Percentiles rank a stretch among this genome's conserved stretches.
phyloP scores from a whole-genome alignment of 768 basidiomycete species.

The Mycena chlorophos region DNA sequence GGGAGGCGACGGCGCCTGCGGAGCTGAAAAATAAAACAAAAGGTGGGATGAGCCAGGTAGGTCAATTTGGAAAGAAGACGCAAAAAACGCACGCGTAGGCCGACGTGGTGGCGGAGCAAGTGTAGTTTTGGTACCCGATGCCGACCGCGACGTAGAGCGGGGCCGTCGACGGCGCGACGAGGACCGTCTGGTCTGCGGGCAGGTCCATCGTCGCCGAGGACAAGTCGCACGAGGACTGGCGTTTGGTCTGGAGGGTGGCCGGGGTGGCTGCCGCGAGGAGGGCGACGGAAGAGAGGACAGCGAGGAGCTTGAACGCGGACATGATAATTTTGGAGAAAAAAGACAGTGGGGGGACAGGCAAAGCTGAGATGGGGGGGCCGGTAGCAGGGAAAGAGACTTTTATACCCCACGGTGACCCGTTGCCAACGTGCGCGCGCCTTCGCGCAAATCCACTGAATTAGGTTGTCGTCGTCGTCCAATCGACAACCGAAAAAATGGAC shows the following conservation, averaged over 20 bases:
- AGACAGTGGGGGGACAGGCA: conserved; percentile 4
- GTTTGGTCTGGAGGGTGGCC: conserved; percentile 10
- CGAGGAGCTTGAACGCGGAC: conserved; percentile 28
- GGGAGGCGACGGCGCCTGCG: conserved; percentile 25
- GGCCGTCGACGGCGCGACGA: conserved; percentile 42
- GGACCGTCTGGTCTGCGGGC: conserved; percentile 29
- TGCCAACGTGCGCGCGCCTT: no score
- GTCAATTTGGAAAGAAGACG: not conserved
- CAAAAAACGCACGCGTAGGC: conserved; percentile 36
- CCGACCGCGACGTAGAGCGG: conserved; percentile 41
- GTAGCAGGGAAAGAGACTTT: no score
- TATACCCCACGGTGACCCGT: no score
- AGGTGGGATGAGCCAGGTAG: not conserved
- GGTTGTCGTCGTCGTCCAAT: no score
- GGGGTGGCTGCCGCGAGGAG: conserved; percentile 23
- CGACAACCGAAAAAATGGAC: no score
- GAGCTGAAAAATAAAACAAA: conserved; percentile 27
- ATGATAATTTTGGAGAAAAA: conserved; percentile 23
- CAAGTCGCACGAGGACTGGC: conserved; percentile 26
- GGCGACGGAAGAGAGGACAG: conserved; percentile 24
- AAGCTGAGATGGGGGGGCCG: not conserved
- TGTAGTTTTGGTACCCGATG: conserved; percentile 44
- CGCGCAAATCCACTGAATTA: no score
- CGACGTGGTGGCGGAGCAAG: conserved; percentile 32
- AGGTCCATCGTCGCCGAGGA: conserved; percentile 25